Base-by-base conservation (phyloP, 345 rosid species). In the Diplotaxis tenuifolia region DNA sequence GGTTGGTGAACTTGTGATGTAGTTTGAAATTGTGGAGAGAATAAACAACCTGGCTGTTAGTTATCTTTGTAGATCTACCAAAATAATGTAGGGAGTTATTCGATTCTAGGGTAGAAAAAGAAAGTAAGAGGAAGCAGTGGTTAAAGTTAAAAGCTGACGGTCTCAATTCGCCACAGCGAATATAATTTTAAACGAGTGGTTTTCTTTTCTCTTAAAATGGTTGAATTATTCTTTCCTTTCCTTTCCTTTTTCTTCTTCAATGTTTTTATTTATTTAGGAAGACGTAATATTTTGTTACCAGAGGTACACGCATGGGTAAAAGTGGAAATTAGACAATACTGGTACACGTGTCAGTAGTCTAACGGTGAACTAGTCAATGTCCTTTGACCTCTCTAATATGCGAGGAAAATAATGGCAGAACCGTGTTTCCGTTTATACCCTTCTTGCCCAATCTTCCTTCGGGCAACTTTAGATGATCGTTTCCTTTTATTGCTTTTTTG, bases 101-200 rank as follows among this genome's bases (percentile, higher is more conserved):
- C 14, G 40, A 28, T 29, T 9, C 14, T 16, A 16, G n/a, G 49
- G 77, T 68, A 67, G 56, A 9, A 68, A 38, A 18, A 12, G 25
- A 59, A 22, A 12, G 7, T 32, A 14, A 25, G 14, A 29, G 7
- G 7, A 23, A 52, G 53, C 49, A 38, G 11, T 61, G 69, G 69
- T 52, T 62, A 28, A 9, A 62, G 67, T 63, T 50, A 77, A 57
- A 76, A 71, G 71, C 63, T 58, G 67, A 56, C 76, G 57, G 36
- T 71, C 19, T 36, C 80, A 36, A 49, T 68, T 20, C 67, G 76
- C 76, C 72, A 59, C 76, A 65, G 45, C 10, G 72, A 77, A 64
- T 71, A 58, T 22, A 22, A 0, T 10, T 53, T 50, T 15, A 1
- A 62, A 66, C 28, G 79, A 16, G 57, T 70, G 80, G 80, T 70